Conservation (phyloP, 768 basidiomycete species). For the Boletellus ananas region DNA sequence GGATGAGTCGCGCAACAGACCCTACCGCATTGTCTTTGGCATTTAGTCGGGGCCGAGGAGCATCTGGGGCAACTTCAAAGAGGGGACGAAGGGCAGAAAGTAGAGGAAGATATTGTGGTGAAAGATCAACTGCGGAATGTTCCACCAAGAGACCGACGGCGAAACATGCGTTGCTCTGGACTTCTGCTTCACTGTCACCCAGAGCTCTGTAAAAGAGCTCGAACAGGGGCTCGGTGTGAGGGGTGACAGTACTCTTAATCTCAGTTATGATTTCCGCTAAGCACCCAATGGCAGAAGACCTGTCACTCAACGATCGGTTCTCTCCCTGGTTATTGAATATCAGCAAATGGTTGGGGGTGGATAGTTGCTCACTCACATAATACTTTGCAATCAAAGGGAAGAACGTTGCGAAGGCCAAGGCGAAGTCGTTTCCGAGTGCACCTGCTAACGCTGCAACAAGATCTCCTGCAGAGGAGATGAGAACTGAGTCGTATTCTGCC, state of each 20-base stretch:
- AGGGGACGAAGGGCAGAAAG: slow-evolving; percentile 78
- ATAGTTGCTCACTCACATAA: slow-evolving; percentile 57
- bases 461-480: slow-evolving; percentile 92
- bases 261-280: slow-evolving; percentile 94
- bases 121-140: slow-evolving; percentile 77
- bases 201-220: slow-evolving; percentile 84
- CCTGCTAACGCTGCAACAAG: slow-evolving; percentile 87
- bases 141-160: slow-evolving; percentile 90
- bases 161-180: slow-evolving; percentile 94
- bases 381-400: slow-evolving; percentile 87
- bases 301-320: slow-evolving; percentile 83
- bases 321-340: slow-evolving; percentile 53
- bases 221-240: slow-evolving; percentile 75
- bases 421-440: slow-evolving; percentile 82
- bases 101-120: slow-evolving; percentile 73
- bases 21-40: slow-evolving; percentile 97
- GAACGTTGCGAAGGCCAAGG: slow-evolving; percentile 79
- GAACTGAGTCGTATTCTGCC: slow-evolving; percentile 94
- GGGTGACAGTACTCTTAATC: slow-evolving; percentile 82
- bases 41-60: slow-evolving; percentile 66
- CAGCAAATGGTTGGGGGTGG: not conserved
- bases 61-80: slow-evolving; percentile 63
- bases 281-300: slow-evolving; percentile 89
- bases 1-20: slow-evolving; percentile 83
- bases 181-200: slow-evolving; percentile 82